phyloP scores from a whole-genome alignment of 345 rosid species.

The Gossypioides kirkii region DNA sequence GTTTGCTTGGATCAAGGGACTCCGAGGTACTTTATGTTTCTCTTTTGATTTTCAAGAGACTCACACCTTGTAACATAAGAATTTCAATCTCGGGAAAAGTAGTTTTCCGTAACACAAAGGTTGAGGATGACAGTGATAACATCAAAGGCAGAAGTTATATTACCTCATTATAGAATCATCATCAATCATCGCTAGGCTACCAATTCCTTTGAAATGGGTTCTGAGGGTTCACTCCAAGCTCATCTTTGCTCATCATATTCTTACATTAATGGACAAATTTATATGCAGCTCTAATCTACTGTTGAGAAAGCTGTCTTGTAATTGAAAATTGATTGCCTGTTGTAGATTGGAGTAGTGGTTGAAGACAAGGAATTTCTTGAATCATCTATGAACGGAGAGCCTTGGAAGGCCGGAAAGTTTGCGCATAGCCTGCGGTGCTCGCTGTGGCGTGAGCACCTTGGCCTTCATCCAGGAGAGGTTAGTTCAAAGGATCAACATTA shows the following conservation, averaged over 20 bases:
- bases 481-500: constrained; percentile 2
- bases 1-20: constrained; percentile 92
- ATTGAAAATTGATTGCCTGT: constrained; percentile 10
- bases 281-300: no score
- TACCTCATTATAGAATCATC: no score
- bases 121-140: not conserved
- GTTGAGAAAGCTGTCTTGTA: not conserved
- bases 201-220: no score
- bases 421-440: constrained; percentile 67
- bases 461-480: constrained; percentile 67
- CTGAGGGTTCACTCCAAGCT: no score
- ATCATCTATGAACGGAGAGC: constrained; percentile 67
- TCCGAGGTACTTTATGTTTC: constrained; percentile 58
- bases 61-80: not conserved
- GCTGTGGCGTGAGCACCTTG: constrained; percentile 88
- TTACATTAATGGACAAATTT: no score
- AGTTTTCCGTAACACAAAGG: no score
- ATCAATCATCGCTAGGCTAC: no score
- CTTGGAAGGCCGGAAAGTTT: constrained; percentile 85
- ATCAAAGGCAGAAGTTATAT: not conserved
- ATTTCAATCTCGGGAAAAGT: not conserved
- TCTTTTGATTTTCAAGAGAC: not conserved
- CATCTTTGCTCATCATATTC: no score
- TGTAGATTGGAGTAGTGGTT: constrained; percentile 73
- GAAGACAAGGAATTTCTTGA: constrained; percentile 82